Evolutionary conservation across 306 rosid genomes (phyloP), one percentile per base, ranked within the genome.

Genomic region (Medicago lupulina): DNA sequence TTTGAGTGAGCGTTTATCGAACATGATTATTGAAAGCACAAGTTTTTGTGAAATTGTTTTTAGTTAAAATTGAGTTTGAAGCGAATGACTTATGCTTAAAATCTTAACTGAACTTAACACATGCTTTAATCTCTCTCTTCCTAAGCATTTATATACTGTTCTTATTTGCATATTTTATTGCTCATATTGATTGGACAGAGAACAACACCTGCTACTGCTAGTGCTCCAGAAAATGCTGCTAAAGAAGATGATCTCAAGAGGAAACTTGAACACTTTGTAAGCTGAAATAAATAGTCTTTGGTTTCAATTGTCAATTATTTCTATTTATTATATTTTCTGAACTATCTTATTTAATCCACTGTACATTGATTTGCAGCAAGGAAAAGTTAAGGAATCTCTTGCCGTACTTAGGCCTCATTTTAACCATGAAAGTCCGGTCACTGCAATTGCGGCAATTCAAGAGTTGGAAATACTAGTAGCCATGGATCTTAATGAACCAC

Each of bases 191-290:
- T 78, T 44, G 18, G 64, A 28, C 19, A 85, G 73, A 87, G 81
- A n/a, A 59, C 80, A 39, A 36, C 77, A 23, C 53, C 18, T 62
- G 86, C 72, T 34, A 11, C 63, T 58, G 63, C 64, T 2, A 19
- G 75, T 38, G 41, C 72, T 44, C 28, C 83, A 9, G 79, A 55
- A 59, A 63, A 54, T 15, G 85, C 41, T 19, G 85, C 51, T 6
- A 77, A 79, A 65, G 91, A 63, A 70, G 94, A 81, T 8, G 93
- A 85, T 14, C 85, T 92, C 39, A 84, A 41, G 85, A 82, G 88
- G 89, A 90, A 89, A 73, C 88, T 90, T 18, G 95, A 89, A 60
- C 85, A 76, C 74, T 83, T 93, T 68, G 97, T 93, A 81, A 93
- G 98, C 86, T 50, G 66, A 73, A 60, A 39, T 13, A 9, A 34